Percentiles rank a stretch among this genome's conserved stretches.
Conservation (phyloP, 2,329 filamentous ascomycete genomes). For the Venturia oleaginea region DNA sequence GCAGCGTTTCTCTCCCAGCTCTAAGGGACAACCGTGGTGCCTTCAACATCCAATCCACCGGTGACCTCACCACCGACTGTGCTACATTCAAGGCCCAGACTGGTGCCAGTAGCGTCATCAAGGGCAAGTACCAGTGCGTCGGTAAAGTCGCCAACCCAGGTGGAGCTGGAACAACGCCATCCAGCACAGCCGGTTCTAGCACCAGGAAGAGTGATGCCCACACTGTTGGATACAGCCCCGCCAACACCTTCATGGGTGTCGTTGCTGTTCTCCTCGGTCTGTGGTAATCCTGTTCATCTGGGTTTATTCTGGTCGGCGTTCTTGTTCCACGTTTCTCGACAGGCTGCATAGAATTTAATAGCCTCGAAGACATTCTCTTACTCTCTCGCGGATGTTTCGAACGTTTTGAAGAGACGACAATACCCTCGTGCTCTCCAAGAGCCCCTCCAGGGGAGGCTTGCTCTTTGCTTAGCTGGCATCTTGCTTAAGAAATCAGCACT, state of each 20-base stretch:
- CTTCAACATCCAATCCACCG: conserved; percentile 41
- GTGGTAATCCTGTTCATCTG: conserved; percentile 28
- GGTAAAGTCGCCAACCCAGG: conserved; percentile 30
- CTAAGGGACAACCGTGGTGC: conserved; percentile 38
- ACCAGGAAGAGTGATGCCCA: conserved; percentile 30
- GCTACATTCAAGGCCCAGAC: conserved; percentile 31
- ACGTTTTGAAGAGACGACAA: neutral
- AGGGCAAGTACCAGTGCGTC: conserved; percentile 35
- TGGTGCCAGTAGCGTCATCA: conserved; percentile 32
- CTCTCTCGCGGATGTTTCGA: neutral
- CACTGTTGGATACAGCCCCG: conserved; percentile 30
- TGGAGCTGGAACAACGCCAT: conserved; percentile 27
- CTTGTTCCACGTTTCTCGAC: neutral
- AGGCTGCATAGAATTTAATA: conserved; percentile 14
- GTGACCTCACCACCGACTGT: conserved; percentile 33
- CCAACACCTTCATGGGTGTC: conserved; percentile 36
- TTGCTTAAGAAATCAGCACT: neutral
- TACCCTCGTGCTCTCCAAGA: neutral
- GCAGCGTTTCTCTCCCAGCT: conserved; percentile 59
- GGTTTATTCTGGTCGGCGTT: neutral
- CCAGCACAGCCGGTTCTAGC: conserved; percentile 16
- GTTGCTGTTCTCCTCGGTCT: conserved; percentile 38
- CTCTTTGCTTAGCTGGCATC: neutral
- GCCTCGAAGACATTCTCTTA: neutral
- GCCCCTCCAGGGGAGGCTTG: neutral